Evolutionary conservation across 1,284 basidiomycete genomes (phyloP).

Genomic region (Puccinia coronata): DNA sequence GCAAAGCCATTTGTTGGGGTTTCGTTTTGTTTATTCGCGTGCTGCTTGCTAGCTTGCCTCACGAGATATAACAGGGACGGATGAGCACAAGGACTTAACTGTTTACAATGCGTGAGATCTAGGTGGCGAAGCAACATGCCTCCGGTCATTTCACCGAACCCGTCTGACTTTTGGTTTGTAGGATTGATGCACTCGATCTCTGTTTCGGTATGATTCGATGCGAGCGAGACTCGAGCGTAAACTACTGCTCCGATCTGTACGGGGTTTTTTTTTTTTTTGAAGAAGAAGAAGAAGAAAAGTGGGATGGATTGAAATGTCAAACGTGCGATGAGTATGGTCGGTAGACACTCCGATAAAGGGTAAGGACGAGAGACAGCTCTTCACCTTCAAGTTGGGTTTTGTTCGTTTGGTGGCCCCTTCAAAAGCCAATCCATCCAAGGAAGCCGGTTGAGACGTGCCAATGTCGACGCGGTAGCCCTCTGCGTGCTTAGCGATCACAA

Average conservation of each 20-base stretch:
- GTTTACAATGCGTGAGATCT: constrained; percentile 71
- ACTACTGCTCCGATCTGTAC: constrained; percentile 73
- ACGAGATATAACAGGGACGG: neutral
- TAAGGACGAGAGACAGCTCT: constrained; percentile 15
- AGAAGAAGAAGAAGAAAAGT: neutral
- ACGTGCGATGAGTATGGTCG: neutral
- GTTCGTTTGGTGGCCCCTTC: constrained; percentile 82
- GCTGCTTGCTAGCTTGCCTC: neutral
- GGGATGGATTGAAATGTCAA: neutral
- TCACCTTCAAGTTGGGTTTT: constrained; percentile 76
- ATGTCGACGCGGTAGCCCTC: constrained; percentile 82
- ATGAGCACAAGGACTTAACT: constrained; percentile 65
- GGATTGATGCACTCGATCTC: constrained; percentile 84
- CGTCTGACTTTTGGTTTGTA: constrained; percentile 76
- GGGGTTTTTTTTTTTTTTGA: too few species aligned
- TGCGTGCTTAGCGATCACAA: constrained; percentile 69
- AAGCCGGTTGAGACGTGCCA: constrained; percentile 73
- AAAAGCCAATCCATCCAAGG: constrained; percentile 76
- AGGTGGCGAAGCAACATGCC: constrained; percentile 67
- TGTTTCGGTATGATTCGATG: constrained; percentile 85
- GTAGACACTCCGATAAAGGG: too few species aligned
- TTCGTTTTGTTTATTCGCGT: too few species aligned
- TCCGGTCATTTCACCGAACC: constrained; percentile 77
- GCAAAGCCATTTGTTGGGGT: too few species aligned
- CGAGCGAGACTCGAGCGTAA: constrained; percentile 78